Conservation (phyloP, 352 stramenopile genomes). For the Salisapilia sapeloensis region DNA sequence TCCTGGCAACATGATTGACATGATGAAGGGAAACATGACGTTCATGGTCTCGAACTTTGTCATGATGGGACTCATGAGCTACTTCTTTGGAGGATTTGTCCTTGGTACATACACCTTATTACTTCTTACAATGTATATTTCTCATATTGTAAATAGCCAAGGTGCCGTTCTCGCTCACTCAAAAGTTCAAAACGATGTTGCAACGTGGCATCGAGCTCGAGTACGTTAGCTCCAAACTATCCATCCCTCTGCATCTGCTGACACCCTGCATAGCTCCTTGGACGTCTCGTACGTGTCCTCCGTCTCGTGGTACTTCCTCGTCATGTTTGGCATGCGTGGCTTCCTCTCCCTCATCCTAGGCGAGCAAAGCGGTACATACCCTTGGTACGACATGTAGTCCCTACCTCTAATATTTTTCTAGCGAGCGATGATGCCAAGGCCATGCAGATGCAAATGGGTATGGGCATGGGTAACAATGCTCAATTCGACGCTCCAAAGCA, state of each 20-base stretch:
- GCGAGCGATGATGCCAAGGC: conserved; percentile 78
- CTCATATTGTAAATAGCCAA: conserved; percentile 50
- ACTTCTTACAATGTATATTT: neutral
- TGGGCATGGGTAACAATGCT: conserved; percentile 68
- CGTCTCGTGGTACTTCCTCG: conserved; percentile 98
- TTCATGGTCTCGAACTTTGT: conserved; percentile 99
- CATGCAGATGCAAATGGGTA: conserved; percentile 88
- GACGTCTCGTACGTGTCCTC: conserved; percentile 96
- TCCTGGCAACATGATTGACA: conserved; percentile 93
- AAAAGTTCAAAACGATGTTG: conserved; percentile 97
- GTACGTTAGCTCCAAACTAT: conserved; percentile 20
- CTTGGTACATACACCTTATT: conserved; percentile 31
- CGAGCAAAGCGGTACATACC: conserved; percentile 59
- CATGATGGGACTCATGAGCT: conserved; percentile 98
- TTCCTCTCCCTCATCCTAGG: conserved; percentile 95
- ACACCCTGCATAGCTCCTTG: conserved; percentile 58
- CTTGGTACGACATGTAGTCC: neutral
- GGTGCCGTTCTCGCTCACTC: conserved; percentile 95
- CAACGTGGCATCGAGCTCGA: conserved; percentile 93
- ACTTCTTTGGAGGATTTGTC: conserved; percentile 98
- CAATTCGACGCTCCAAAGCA: conserved; percentile 81
- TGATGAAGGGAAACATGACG: conserved; percentile 98
- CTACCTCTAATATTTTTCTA: conserved; percentile 3
- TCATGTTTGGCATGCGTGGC: conserved; percentile 96
- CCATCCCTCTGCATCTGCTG: too few species aligned